Conservation (phyloP, 352 stramenopile species). For the Phytopythium oedochilum region DNA sequence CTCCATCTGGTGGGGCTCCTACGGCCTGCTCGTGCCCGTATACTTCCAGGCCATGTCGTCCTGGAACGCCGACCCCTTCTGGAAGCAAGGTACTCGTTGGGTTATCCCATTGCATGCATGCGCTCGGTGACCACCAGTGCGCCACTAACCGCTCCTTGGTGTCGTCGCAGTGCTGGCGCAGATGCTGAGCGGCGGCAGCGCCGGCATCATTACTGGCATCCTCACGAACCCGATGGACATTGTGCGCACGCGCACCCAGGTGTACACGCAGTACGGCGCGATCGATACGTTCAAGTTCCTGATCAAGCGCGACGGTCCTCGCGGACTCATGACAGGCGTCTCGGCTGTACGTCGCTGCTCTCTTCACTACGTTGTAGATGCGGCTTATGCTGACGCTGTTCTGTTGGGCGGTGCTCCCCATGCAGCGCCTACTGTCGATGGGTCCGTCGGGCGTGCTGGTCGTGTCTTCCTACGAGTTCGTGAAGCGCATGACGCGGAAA, state of each 20-base stretch:
- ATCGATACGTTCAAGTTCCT: slow-evolving; percentile 85
- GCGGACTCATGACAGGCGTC: slow-evolving; percentile 77
- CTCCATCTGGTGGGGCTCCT: slow-evolving; percentile 86
- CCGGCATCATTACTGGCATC: slow-evolving; percentile 75
- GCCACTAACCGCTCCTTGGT: too few species aligned
- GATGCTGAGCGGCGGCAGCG: slow-evolving; percentile 65
- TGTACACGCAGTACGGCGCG: slow-evolving; percentile 82
- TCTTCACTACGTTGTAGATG: background rate
- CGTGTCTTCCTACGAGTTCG: slow-evolving; percentile 87
- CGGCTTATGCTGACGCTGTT: background rate
- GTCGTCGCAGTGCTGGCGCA: slow-evolving; percentile 81
- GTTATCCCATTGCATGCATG: too few species aligned
- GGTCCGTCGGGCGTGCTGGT: slow-evolving; percentile 81
- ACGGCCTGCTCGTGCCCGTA: slow-evolving; percentile 70
- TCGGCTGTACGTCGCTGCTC: slow-evolving; percentile 47
- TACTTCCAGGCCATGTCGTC: slow-evolving; percentile 60
- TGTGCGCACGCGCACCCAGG: slow-evolving; percentile 77
- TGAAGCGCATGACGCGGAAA: slow-evolving; percentile 83
- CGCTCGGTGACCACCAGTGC: too few species aligned
- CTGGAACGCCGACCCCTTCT: slow-evolving; percentile 64
- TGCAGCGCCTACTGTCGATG: slow-evolving; percentile 74
- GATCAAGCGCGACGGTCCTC: slow-evolving; percentile 61
- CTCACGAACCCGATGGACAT: slow-evolving; percentile 89
- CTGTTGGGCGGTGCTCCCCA: background rate
- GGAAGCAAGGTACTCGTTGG: slow-evolving; percentile 63